Evolutionary conservation across 2,329 filamentous ascomycete genomes (phyloP).

Genomic region (Trichoderma polysporum): DNA sequence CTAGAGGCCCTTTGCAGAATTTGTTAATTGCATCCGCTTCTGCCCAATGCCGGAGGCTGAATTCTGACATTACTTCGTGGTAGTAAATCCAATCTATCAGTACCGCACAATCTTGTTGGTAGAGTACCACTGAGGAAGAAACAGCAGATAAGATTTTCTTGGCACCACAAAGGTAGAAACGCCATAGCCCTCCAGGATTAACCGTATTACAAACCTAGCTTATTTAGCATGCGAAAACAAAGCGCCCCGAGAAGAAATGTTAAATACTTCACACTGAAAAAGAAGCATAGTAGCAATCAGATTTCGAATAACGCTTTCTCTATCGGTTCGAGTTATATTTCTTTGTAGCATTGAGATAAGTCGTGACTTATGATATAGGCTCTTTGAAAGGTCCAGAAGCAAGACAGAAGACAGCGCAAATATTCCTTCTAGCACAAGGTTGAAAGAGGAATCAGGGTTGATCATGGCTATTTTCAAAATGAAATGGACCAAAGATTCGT

Average conservation of each 20-base stretch:
- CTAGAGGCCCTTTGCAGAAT: constrained; percentile 12
- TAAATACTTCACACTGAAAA: constrained; percentile 19
- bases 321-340: background rate
- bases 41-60: constrained; percentile 18
- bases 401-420: constrained; percentile 6
- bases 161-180: constrained; percentile 17
- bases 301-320: constrained; percentile 15
- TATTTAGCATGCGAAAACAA: background rate
- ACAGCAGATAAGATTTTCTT: constrained; percentile 17
- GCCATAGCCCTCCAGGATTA: background rate
- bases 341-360: constrained; percentile 17
- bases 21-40: background rate
- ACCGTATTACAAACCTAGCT: constrained; percentile 10
- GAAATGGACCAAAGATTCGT: constrained; percentile 17
- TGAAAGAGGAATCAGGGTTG: background rate
- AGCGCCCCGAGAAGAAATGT: background rate
- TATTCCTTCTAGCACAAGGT: constrained; percentile 9
- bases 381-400: constrained; percentile 4
- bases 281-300: constrained; percentile 21
- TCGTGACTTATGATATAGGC: background rate
- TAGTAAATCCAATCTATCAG: constrained; percentile 22
- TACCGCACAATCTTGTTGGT: background rate
- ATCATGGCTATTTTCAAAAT: constrained; percentile 6
- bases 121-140: background rate
- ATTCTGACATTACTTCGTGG: constrained; percentile 18